These are phyloP conservation scores for Tetraselmis striata DNA, from an alignment of 139 green algal genomes.

Conservation along the genomic window DNA sequence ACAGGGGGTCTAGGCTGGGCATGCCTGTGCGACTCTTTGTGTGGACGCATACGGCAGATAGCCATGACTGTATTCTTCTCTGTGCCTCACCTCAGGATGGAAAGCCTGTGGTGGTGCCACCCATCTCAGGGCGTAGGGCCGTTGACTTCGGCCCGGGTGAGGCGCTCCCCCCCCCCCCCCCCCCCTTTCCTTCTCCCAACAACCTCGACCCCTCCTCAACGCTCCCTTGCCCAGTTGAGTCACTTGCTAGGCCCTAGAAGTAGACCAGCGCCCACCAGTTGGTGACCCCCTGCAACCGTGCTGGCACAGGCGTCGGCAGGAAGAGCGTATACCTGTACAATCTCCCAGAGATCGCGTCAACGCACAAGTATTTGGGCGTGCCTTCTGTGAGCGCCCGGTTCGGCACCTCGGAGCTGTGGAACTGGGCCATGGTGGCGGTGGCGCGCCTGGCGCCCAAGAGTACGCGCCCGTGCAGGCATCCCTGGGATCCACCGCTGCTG, in stretches of 20 bases:
- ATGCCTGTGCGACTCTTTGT: not conserved
- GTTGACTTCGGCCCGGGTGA: slow-evolving; percentile 89
- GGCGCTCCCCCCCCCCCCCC: no score
- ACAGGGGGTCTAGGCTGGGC: not conserved
- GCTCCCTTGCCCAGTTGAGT: no score
- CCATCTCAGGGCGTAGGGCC: slow-evolving; percentile 60
- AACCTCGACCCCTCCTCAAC: no score
- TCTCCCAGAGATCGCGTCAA: slow-evolving; percentile 72
- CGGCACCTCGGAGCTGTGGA: slow-evolving; percentile 88
- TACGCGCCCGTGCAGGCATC: no score
- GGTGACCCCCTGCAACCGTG: no score
- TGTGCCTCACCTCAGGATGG: slow-evolving; percentile 30
- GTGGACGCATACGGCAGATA: slow-evolving; percentile 23
- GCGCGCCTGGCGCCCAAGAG: slow-evolving; percentile 57
- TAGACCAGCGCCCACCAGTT: no score
- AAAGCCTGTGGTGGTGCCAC: slow-evolving; percentile 35
- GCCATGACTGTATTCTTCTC: slow-evolving; percentile 3
- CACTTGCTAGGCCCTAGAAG: no score
- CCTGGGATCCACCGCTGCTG: no score
- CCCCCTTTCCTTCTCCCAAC: no score
- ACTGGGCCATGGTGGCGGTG: slow-evolving; percentile 83
- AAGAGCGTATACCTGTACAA: slow-evolving; percentile 75
- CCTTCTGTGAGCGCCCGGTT: slow-evolving; percentile 86
- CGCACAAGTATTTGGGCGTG: slow-evolving; percentile 54
- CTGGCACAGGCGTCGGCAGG: slow-evolving; percentile 25